phyloP scores from a whole-genome alignment of 495 filamentous ascomycete genomes.

The Aspergillus diversus region DNA sequence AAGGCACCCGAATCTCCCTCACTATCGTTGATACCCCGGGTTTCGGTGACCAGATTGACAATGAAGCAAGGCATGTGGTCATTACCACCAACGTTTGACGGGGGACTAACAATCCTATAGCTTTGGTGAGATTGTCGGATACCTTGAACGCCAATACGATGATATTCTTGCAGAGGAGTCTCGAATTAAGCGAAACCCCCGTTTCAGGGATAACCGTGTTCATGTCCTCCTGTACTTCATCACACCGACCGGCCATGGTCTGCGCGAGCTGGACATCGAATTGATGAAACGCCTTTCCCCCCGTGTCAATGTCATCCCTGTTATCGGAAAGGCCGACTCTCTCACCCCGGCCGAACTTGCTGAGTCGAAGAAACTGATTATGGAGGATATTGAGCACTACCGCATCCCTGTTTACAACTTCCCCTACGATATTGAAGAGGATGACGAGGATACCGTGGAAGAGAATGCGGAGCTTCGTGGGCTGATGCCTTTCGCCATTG shows the following conservation, averaged over 20 bases:
- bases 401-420: constrained; percentile 99
- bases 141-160: constrained; percentile 98
- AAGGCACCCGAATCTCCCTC: constrained; percentile 95
- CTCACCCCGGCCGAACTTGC: constrained; percentile 95
- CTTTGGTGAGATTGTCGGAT: constrained; percentile 96
- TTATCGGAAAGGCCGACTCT: constrained; percentile 97
- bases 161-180: constrained; percentile 99
- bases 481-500: constrained; percentile 98
- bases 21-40: constrained; percentile 98
- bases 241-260: constrained; percentile 95
- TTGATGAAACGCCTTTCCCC: constrained; percentile 98
- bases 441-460: constrained; percentile 98
- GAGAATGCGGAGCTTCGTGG: constrained; percentile 97
- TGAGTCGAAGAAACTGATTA: constrained; percentile 98
- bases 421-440: constrained; percentile 99
- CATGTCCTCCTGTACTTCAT: constrained; percentile 99
- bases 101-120: constrained; percentile 50
- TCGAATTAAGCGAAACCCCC: constrained; percentile 99
- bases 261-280: constrained; percentile 98
- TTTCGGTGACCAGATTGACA: constrained; percentile 98
- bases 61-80: constrained; percentile 83
- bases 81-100: constrained; percentile 7
- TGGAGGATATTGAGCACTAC: constrained; percentile 99
- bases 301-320: constrained; percentile 97
- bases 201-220: constrained; percentile 98